phyloP scores from a whole-genome alignment of 352 stramenopile genomes.

The Globisporangium emineosum region DNA sequence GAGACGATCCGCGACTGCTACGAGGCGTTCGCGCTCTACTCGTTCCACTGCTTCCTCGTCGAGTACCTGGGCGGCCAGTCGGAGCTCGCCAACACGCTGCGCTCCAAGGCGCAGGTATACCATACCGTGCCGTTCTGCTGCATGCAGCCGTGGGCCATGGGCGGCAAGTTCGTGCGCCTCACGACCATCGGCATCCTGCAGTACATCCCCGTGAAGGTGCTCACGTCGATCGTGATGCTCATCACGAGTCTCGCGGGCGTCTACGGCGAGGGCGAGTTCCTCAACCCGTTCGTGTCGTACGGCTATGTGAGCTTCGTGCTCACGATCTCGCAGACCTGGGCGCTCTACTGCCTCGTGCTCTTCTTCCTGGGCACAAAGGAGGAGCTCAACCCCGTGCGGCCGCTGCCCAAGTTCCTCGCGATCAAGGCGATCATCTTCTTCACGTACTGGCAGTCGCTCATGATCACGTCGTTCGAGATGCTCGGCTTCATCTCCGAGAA shows the following conservation, averaged over 20 bases:
- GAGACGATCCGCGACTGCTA: conserved; percentile 91
- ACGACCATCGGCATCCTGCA: conserved; percentile 92
- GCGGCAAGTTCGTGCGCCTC: conserved; percentile 90
- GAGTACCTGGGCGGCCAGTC: conserved; percentile 84
- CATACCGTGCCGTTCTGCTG: conserved; percentile 88
- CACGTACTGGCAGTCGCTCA: conserved; percentile 92
- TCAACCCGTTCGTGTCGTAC: conserved; percentile 80
- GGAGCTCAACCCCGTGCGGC: conserved; percentile 85
- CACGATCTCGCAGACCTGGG: conserved; percentile 89
- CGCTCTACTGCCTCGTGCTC: conserved; percentile 92
- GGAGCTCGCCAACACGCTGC: conserved; percentile 78
- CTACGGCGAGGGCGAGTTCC: conserved; percentile 88
- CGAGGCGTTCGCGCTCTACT: conserved; percentile 93
- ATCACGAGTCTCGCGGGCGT: conserved; percentile 81
- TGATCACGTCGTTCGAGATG: conserved; percentile 88
- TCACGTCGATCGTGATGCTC: conserved; percentile 86
- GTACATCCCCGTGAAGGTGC: conserved; percentile 90
- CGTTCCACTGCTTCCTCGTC: conserved; percentile 92
- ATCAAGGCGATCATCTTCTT: conserved; percentile 96
- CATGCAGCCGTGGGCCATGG: conserved; percentile 88
- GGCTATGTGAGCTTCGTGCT: conserved; percentile 90
- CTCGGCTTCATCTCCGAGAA: conserved; percentile 83
- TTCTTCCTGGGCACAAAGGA: conserved; percentile 93
- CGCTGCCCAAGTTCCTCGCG: conserved; percentile 92
- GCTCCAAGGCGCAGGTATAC: conserved; percentile 80